Evolutionary conservation across 2,329 filamentous ascomycete species (phyloP).

Genomic region (Lachnellula subtilissima): DNA sequence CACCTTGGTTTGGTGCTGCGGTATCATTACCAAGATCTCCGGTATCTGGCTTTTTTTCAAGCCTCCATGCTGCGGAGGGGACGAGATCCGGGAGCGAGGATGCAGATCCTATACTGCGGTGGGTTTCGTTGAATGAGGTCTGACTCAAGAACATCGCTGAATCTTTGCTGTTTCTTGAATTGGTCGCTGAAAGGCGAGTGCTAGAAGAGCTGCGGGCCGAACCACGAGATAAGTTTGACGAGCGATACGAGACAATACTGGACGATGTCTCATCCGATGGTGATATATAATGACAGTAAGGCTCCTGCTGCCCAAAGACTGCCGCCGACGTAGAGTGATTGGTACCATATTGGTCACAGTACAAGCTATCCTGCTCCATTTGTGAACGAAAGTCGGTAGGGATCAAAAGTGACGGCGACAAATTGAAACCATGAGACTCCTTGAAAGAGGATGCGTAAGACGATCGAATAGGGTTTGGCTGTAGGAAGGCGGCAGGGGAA

Average conservation of each 20-base stretch:
- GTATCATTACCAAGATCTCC: neutral
- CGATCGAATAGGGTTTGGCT: constrained; percentile 21
- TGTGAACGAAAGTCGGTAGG: constrained; percentile 54
- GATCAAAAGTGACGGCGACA: constrained; percentile 60
- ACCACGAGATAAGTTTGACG: constrained; percentile 28
- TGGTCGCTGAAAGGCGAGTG: constrained; percentile 23
- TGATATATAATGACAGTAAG: constrained; percentile 22
- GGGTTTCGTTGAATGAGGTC: constrained; percentile 18
- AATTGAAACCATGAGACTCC: constrained; percentile 53
- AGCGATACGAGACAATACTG: constrained; percentile 29
- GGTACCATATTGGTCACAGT: constrained; percentile 22
- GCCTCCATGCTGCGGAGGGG: constrained; percentile 12
- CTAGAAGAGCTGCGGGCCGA: constrained; percentile 27
- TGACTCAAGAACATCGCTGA: constrained; percentile 21
- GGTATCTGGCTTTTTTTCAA: constrained; percentile 13
- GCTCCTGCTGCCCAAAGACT: constrained; percentile 21
- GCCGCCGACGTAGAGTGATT: constrained; percentile 17
- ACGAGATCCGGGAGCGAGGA: constrained; percentile 32
- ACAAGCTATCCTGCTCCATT: constrained; percentile 36
- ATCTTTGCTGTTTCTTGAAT: constrained; percentile 28
- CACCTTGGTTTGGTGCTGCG: neutral
- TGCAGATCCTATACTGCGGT: constrained; percentile 26
- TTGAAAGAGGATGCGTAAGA: constrained; percentile 50
- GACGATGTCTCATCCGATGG: constrained; percentile 29
- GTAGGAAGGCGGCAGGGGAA: constrained; percentile 24